Percentiles rank a stretch among this genome's conserved stretches.
Conservation (phyloP, 805 yeast species). For the Kodamaea kakaduensis region DNA sequence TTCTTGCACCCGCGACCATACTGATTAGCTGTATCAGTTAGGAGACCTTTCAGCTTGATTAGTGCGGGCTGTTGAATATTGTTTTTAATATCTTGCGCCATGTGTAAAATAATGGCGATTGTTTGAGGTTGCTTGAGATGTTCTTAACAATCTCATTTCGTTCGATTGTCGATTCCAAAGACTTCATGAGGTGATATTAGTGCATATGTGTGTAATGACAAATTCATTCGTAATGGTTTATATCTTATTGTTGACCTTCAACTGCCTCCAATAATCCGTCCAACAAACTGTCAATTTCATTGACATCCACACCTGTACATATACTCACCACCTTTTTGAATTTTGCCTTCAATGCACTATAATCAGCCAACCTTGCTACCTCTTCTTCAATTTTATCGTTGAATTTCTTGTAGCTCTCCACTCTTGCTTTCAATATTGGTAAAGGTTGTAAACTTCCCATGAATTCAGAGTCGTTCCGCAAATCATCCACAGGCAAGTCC, state of each 20-base stretch:
- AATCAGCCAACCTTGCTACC: slow-evolving; percentile 47
- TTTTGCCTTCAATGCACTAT: slow-evolving; percentile 47
- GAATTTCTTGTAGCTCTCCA: slow-evolving; percentile 74
- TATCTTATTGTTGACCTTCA: slow-evolving; percentile 57
- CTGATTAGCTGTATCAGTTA: too few species aligned
- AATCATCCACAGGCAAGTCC: slow-evolving; percentile 23
- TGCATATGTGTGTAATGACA: too few species aligned
- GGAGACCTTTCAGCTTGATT: too few species aligned
- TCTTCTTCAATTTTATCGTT: slow-evolving; percentile 52
- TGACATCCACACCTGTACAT: slow-evolving; percentile 84
- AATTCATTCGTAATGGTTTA: too few species aligned
- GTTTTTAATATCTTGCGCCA: too few species aligned
- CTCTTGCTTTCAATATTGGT: slow-evolving; percentile 64
- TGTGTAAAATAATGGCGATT: too few species aligned
- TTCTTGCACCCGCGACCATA: too few species aligned
- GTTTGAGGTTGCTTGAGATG: too few species aligned
- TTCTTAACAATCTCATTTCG: too few species aligned
- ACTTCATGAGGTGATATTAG: too few species aligned
- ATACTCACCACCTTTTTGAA: slow-evolving; percentile 84
- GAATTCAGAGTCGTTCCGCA: slow-evolving; percentile 22
- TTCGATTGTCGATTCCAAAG: too few species aligned
- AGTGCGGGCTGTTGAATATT: too few species aligned
- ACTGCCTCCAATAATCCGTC: slow-evolving; percentile 88
- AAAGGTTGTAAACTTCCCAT: slow-evolving; percentile 40
- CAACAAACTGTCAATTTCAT: slow-evolving; percentile 72